Evolutionary conservation across 225 moss, liverwort and hornwort species (phyloP), one percentile per base, ranked within the genome.

Genomic region (Pseudoscleropodium purum): DNA sequence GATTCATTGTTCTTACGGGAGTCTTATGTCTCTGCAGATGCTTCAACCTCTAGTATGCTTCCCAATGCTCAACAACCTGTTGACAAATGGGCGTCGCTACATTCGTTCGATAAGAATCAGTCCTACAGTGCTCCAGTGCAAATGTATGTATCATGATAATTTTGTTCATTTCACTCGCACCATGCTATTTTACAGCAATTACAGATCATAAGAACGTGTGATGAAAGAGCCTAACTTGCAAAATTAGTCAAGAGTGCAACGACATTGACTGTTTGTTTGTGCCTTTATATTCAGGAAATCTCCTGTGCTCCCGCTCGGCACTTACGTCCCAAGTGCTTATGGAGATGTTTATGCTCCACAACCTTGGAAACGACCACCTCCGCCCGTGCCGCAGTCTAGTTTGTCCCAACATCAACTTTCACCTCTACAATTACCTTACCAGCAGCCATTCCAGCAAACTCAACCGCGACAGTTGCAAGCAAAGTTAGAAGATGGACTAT

Each of bases 21-120:
- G 61, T 78, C 76, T 89, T 74, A 89, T 82, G 47, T 90, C 83
- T 62, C 85, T 93, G 88, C 95, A 95, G 95, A 95, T 89, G 91
- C 89, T 90, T 83, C 90, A 85, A 87, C 87, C 76, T 90, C 85
- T 89, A 87, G 89, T 89, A 87, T 91, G 79, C 91, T 89, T 93
- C 90, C 91, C 88, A 86, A 84, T 87, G 82, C 83, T 85, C 90
- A 92, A 85, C 92, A 85, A 69, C 88, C 90, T 86, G 81, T 75
- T 90, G 93, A 93, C 61, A 91, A 92, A 81, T 95, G 95, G 95
- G 73, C 87, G 78, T 89, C 91, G n/a, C 89, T 89, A 67, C 89
- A 84, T 76, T 86, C 90, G 81, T 89, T 93, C 82, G 90, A 92
- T 63, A 89, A 91, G 70, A 94, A 90, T 74, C 91, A 91, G 76